Evolutionary conservation across 768 basidiomycete species (phyloP).

Genomic region (Guyanaporus albipodus): DNA sequence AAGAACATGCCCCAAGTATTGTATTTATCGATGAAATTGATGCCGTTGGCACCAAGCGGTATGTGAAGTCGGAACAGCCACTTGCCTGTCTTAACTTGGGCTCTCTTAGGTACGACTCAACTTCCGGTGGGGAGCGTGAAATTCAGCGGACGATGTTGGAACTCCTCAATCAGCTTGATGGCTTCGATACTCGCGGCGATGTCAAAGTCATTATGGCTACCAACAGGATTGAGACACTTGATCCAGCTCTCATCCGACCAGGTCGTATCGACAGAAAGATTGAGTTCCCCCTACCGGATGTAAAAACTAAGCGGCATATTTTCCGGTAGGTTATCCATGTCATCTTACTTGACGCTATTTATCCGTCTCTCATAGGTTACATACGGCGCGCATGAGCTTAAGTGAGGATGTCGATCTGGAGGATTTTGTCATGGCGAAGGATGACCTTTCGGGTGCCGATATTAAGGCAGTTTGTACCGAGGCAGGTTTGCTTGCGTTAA

Average conservation of each 20-base stretch:
- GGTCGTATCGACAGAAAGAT: constrained; percentile 99
- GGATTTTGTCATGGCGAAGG: constrained; percentile 93
- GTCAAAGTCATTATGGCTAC: constrained; percentile 99
- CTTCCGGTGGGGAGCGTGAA: constrained; percentile 97
- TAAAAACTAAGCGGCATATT: constrained; percentile 99
- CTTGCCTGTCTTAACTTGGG: constrained; percentile 3
- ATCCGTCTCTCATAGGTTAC: constrained; percentile 48
- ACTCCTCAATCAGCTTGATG: constrained; percentile 95
- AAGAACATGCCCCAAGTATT: constrained; percentile 97
- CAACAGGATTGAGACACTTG: constrained; percentile 94
- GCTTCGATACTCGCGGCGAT: constrained; percentile 99
- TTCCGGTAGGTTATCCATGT: constrained; percentile 59
- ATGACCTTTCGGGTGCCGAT: constrained; percentile 94
- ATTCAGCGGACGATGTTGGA: constrained; percentile 99
- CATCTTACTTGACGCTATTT: background rate
- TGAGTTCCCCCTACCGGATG: constrained; percentile 94
- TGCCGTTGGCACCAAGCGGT: constrained; percentile 97
- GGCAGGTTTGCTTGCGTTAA: constrained; percentile 90
- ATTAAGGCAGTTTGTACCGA: constrained; percentile 99
- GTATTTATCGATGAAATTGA: constrained; percentile 99
- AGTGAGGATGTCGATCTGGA: constrained; percentile 87
- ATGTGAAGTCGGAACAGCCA: constrained; percentile 17
- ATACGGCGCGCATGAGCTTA: constrained; percentile 94
- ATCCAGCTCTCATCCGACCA: constrained; percentile 96
- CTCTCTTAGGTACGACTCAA: constrained; percentile 82